phyloP scores from a whole-genome alignment of 1,139 yeast species.

The Williopsis jadinii region DNA sequence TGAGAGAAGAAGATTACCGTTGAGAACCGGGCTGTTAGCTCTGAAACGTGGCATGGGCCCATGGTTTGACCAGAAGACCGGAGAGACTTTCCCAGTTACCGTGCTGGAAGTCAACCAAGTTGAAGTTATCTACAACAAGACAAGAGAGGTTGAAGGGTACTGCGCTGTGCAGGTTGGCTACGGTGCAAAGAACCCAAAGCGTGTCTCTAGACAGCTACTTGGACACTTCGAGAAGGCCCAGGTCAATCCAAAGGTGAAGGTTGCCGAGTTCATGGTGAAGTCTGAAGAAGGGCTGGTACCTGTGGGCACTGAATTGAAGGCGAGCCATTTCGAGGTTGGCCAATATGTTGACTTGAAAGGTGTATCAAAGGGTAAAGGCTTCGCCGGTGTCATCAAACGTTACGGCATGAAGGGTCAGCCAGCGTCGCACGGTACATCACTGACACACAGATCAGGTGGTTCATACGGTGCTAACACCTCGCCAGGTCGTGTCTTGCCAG shows the following conservation, averaged over 20 bases:
- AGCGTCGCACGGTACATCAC: constrained; percentile 95
- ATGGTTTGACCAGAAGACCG: constrained; percentile 60
- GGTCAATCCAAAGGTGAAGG: constrained; percentile 74
- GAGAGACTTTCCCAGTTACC: constrained; percentile 73
- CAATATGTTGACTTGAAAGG: constrained; percentile 79
- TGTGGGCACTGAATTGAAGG: constrained; percentile 70
- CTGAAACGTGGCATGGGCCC: constrained; percentile 88
- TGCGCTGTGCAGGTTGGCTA: constrained; percentile 86
- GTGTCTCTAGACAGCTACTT: constrained; percentile 56
- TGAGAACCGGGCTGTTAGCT: constrained; percentile 80
- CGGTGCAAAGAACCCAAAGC: constrained; percentile 58
- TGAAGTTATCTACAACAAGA: constrained; percentile 74
- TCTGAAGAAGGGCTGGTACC: constrained; percentile 61
- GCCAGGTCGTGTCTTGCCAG: constrained; percentile 95
- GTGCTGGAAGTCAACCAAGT: constrained; percentile 82
- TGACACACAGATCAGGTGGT: constrained; percentile 94
- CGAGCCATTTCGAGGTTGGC: constrained; percentile 80
- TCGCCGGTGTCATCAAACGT: constrained; percentile 97
- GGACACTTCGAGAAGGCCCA: constrained; percentile 78
- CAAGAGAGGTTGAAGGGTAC: constrained; percentile 66
- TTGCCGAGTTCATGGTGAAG: constrained; percentile 75
- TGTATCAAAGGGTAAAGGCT: constrained; percentile 89
- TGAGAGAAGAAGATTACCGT: constrained; percentile 58
- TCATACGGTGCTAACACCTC: constrained; percentile 88
- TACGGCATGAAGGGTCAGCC: constrained; percentile 86